Base-by-base conservation (phyloP, 148 eudicot species). In the Gaultheria prostrata region DNA sequence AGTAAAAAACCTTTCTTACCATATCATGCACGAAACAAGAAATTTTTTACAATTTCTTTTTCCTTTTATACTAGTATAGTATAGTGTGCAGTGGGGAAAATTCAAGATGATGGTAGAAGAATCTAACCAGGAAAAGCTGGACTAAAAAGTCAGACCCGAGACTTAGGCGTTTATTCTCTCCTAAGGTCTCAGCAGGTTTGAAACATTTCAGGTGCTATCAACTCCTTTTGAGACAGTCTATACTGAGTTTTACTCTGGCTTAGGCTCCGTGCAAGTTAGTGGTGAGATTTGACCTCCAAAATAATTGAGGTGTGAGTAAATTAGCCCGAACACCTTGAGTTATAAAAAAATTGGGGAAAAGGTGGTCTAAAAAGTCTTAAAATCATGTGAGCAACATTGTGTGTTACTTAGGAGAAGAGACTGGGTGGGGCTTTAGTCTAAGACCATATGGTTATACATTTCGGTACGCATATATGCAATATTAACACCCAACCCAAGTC, bases 71-170 rank as follows among this genome's bases (percentile, higher is more conserved):
- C 43, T 39, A 39, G 53, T 49, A 26, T 28, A 12, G 71, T 65
- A 24, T 65, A 26, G 33, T 30, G 35, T 65, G 11, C 15, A 2
- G 15, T 9, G 76, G 21, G 10, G 7, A 1, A 73, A 21, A 74
- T 74, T 74, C 51, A 43, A 21, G 51, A 74, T 9, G 51, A 21
- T 74, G 51, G 28, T 39, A 74, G 30, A 74, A 74, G 77, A 74
- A 21, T 39, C 28, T 9, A 45, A 43, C 18, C 43, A 20, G 49
- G 15, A 18, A 67, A 4, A 39, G 43, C 6, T 43, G 1, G 15
- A 10, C 51, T 43, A 74, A 21, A 74, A 74, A 10, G 77, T 73
- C 28, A 39, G 0, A 6, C 43, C 0, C 6, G 43, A 0, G 43
- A 39, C 0, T 39, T 39, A 39, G 43, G 43, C 4, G 43, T 39